A percentile compares a stretch with the other conserved stretches of the same genome.
phyloP scores from a whole-genome alignment of 805 yeast species.

The Candida yuanshanica region DNA sequence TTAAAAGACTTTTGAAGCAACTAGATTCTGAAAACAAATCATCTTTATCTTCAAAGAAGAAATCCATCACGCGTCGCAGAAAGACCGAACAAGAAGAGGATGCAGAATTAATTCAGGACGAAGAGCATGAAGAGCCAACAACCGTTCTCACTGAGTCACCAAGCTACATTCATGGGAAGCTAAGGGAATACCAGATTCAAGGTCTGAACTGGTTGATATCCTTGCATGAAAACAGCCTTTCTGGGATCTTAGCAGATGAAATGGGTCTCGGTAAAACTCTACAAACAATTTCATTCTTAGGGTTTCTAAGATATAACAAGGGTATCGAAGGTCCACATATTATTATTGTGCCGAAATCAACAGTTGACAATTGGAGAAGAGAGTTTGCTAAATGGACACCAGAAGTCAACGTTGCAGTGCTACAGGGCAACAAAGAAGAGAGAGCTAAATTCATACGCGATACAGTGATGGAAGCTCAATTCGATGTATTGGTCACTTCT shows the following conservation, averaged over 20 bases:
- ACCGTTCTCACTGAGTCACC: slow-evolving; percentile 88
- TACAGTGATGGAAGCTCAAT: slow-evolving; percentile 61
- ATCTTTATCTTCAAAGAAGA: slow-evolving; percentile 19
- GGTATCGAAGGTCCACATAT: slow-evolving; percentile 86
- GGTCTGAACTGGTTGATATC: slow-evolving; percentile 95
- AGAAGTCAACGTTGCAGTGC: slow-evolving; percentile 75
- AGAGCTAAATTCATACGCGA: slow-evolving; percentile 57
- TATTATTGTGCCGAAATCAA: slow-evolving; percentile 91
- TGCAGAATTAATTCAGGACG: slow-evolving; percentile 82
- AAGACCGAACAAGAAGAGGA: slow-evolving; percentile 96
- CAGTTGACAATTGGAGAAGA: slow-evolving; percentile 93
- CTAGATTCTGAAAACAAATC: slow-evolving; percentile 46
- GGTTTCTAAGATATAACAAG: slow-evolving; percentile 74
- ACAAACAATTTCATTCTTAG: slow-evolving; percentile 89
- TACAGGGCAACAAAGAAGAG: slow-evolving; percentile 88
- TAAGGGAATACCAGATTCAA: slow-evolving; percentile 90
- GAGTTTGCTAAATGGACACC: slow-evolving; percentile 97
- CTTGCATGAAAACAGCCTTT: slow-evolving; percentile 77
- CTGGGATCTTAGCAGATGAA: slow-evolving; percentile 95
- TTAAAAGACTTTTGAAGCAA: slow-evolving; percentile 54
- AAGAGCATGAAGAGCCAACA: slow-evolving; percentile 56
- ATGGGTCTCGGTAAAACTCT: slow-evolving; percentile 97
- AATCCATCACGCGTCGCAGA: slow-evolving; percentile 48
- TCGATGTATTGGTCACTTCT: slow-evolving; percentile 87
- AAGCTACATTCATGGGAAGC: slow-evolving; percentile 62